Evolutionary conservation across 257 asterid genomes (phyloP), one percentile per base, ranked within the genome.

Genomic region (Lavandula angustifolia): DNA sequence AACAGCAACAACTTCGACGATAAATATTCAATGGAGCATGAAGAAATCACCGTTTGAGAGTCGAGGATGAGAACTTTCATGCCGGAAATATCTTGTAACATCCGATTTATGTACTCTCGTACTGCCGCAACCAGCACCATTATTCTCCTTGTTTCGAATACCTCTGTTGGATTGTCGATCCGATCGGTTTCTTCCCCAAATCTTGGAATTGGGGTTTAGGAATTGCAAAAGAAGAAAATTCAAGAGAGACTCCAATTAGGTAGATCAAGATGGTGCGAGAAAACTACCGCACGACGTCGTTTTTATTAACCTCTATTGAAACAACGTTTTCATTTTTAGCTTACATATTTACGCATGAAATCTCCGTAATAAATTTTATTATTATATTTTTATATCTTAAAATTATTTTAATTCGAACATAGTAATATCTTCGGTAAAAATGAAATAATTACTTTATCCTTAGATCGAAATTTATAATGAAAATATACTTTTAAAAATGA

Each of bases 21-120:
- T 3, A 9, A 51, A 14, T 3, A 2, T 17, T 4, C 6, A 0
- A 3, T 41, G 43, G 11, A 49, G 58, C n/a, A 61, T 66, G 27
- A 56, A 75, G 5, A 13, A 44, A 51, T 32, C 73, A 82, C 97
- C 95, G 99, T 94, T 6, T 66, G 67, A 53, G 95, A 80, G 79
- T 94, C 99, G 71, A 94, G 96, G 76, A 94, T 86, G 83, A 94
- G 87, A 65, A 94, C 96, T 79, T 94, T 94, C 99, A 94, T 94
- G 58, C 96, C 97, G 52, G 99, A 84, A 49, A 94, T 90, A 76
- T 94, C 99, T 9, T 87, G 97, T 55, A 90, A 55, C 89, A 94
- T 90, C 34, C 91, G 92, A 81, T 87, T 86, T 56, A 94, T 67
- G 78, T 94, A 94, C 18, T 94, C 97, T 47, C 97, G 85, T 10